Evolutionary conservation across 2,329 filamentous ascomycete genomes (phyloP).

Genomic region (Sclerotiophoma versabilis): DNA sequence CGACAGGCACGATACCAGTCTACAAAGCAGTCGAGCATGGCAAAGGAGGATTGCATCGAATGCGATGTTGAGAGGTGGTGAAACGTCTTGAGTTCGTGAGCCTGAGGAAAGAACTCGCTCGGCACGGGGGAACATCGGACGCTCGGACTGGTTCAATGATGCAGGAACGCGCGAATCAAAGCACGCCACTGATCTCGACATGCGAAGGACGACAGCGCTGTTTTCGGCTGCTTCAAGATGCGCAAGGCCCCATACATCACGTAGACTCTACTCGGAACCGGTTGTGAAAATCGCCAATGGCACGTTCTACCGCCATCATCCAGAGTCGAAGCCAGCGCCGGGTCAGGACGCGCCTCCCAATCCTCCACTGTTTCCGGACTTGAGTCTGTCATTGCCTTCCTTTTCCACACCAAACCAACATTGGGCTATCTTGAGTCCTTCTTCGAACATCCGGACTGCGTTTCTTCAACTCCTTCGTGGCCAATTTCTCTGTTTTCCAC

Average conservation of each 20-base stretch:
- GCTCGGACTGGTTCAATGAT: constrained; percentile 1
- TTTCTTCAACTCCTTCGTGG: constrained; percentile 82
- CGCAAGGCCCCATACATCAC: constrained; percentile 24
- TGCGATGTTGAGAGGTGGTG: constrained; percentile 8
- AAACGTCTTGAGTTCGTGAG: constrained; percentile 16
- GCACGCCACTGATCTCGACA: constrained; percentile 29
- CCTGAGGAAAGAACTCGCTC: constrained; percentile 5
- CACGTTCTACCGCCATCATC: constrained; percentile 83
- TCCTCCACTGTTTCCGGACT: constrained; percentile 73
- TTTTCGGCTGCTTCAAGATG: constrained; percentile 40
- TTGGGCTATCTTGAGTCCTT: constrained; percentile 87
- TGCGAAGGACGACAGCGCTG: constrained; percentile 41
- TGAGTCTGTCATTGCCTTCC: constrained; percentile 75
- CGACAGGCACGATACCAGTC: background rate
- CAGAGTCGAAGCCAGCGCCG: constrained; percentile 50
- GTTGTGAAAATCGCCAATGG: constrained; percentile 61
- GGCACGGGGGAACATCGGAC: constrained; percentile 7
- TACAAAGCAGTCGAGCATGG: background rate
- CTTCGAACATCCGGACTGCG: constrained; percentile 79
- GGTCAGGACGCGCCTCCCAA: constrained; percentile 61
- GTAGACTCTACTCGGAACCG: constrained; percentile 29
- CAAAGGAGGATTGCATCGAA: constrained; percentile 7
- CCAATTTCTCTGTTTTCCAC: constrained; percentile 76
- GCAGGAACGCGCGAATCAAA: constrained; percentile 11
- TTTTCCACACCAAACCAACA: constrained; percentile 61